phyloP scores from a whole-genome alignment of 2,329 filamentous ascomycete genomes.

The Botryotinia convoluta region DNA sequence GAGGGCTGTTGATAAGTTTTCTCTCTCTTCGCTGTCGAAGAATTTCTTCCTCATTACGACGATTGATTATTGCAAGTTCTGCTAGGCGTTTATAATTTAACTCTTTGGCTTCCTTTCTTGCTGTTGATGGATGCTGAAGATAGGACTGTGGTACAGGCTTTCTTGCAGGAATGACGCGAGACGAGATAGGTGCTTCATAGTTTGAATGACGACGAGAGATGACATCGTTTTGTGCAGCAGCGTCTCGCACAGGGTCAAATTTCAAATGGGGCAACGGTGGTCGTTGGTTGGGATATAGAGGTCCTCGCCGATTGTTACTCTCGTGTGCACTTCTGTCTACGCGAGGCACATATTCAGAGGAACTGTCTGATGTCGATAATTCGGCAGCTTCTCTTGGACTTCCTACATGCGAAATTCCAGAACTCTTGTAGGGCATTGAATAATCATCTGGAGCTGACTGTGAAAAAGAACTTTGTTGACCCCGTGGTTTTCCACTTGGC shows the following conservation, averaged over 20 bases:
- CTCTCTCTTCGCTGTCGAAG: neutral
- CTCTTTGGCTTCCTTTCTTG: neutral
- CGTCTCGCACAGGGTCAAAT: neutral
- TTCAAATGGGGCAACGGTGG: no score
- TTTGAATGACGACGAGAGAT: neutral
- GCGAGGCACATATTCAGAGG: neutral
- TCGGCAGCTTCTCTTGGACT: neutral
- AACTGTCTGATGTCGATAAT: neutral
- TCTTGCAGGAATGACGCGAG: no score
- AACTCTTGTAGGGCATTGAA: neutral
- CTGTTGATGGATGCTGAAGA: neutral
- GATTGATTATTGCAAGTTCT: neutral
- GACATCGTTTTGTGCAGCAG: neutral
- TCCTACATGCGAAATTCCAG: neutral
- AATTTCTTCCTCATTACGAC: neutral
- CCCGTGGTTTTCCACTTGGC: neutral
- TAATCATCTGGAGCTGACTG: neutral
- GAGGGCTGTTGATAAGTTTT: neutral
- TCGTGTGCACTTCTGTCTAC: neutral
- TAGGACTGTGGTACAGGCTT: neutral
- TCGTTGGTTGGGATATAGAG: neutral
- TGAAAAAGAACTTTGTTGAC: neutral
- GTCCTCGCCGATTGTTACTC: neutral
- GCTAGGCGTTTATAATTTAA: neutral
- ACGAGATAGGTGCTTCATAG: neutral